These are phyloP conservation scores for Hygrocybe punicea DNA, from an alignment of 768 basidiomycete genomes.

Conservation along the genomic window DNA sequence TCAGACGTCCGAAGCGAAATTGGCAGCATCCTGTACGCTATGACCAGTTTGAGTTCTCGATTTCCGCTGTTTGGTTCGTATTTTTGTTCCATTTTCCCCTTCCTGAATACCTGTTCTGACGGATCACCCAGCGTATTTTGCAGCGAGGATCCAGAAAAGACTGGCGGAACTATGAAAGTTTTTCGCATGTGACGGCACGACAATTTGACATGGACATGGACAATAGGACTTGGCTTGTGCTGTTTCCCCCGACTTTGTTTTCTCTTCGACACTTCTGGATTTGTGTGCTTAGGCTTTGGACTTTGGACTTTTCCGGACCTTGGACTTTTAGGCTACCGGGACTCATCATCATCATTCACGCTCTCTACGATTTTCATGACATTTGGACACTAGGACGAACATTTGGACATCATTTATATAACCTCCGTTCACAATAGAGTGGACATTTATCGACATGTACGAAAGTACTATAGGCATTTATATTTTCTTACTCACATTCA, in stretches of 20 bases:
- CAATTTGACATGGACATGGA: not conserved
- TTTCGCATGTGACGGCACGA: not conserved
- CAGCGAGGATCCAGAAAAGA: conserved; percentile 44
- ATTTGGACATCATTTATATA: too few species aligned
- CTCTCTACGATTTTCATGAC: not conserved
- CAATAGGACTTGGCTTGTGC: not conserved
- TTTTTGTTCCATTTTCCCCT: not conserved
- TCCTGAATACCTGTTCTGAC: not conserved
- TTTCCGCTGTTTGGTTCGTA: conserved; percentile 54
- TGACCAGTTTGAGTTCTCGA: conserved; percentile 55
- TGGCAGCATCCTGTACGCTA: conserved; percentile 56
- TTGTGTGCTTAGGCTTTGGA: too few species aligned
- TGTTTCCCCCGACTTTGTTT: not conserved
- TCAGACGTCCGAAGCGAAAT: conserved; percentile 62
- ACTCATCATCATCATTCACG: not conserved
- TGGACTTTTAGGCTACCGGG: not conserved
- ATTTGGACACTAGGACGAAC: not conserved
- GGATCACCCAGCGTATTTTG: conserved; percentile 12
- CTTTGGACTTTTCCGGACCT: not conserved
- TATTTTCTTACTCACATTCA: too few species aligned
- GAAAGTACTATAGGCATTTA: too few species aligned
- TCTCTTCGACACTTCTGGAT: not conserved
- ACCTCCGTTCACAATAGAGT: too few species aligned
- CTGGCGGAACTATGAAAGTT: conserved; percentile 27
- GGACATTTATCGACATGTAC: too few species aligned